phyloP scores from a whole-genome alignment of 768 basidiomycete species.

The Collybia mongolica region DNA sequence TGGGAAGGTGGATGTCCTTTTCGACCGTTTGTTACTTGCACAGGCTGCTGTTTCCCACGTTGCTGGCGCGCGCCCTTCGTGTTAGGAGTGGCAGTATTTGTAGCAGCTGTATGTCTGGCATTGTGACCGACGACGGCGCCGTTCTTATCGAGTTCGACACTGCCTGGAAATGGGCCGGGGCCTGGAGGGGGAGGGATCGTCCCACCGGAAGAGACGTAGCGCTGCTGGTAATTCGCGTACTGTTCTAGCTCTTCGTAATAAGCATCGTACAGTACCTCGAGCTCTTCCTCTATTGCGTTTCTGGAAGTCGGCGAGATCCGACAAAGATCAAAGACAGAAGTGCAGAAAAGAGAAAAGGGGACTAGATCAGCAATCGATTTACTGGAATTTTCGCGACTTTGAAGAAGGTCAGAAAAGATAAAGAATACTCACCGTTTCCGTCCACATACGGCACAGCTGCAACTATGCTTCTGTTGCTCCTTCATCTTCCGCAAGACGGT shows the following conservation, averaged over 20 bases:
- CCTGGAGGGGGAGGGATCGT: conserved; percentile 91
- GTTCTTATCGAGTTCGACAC: conserved; percentile 94
- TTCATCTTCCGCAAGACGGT: conserved; percentile 99
- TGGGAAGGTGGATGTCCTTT: conserved; percentile 12
- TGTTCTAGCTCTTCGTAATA: conserved; percentile 99
- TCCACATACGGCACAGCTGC: conserved; percentile 94
- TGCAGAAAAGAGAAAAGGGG: conserved; percentile 12
- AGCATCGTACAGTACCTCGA: conserved; percentile 99
- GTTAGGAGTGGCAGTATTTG: background rate
- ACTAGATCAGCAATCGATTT: conserved; percentile 19
- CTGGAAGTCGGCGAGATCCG: conserved; percentile 36
- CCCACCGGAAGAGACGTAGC: conserved; percentile 88
- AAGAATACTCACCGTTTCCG: conserved; percentile 81
- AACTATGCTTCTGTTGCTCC: conserved; percentile 97
- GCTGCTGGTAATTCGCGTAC: conserved; percentile 98
- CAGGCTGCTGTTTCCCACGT: conserved; percentile 10
- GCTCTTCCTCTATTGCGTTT: conserved; percentile 98
- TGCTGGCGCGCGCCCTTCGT: conserved; percentile 4
- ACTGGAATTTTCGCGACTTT: conserved; percentile 13
- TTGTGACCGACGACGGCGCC: conserved; percentile 57
- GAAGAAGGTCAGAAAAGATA: conserved; percentile 21
- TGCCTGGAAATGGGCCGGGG: conserved; percentile 97
- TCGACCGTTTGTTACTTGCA: conserved; percentile 13
- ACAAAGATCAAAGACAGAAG: conserved; percentile 14
- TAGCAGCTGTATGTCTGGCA: conserved; percentile 17